Percentiles rank a stretch among this genome's conserved stretches.
phyloP scores from a whole-genome alignment of 306 rosid species.

The Nissolia schottii region DNA sequence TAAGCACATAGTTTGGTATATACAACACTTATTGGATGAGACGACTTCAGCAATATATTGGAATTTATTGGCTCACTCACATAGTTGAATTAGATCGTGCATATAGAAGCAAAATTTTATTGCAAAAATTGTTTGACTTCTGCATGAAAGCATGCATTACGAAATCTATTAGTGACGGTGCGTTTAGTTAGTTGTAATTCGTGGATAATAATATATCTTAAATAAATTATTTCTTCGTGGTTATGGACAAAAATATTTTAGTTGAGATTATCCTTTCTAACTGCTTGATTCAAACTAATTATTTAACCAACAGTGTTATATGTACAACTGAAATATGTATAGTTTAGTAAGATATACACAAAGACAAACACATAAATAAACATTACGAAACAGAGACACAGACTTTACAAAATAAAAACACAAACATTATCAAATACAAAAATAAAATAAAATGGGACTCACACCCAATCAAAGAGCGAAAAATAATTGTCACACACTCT shows the following conservation, averaged over 20 bases:
- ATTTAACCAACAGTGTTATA: too few relatives aligned
- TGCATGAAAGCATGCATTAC: conserved; percentile 1
- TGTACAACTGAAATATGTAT: too few relatives aligned
- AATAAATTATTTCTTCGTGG: conserved; percentile 1
- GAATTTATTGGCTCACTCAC: neutral
- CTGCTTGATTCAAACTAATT: too few relatives aligned
- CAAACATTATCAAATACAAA: too few relatives aligned
- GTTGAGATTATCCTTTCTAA: neutral
- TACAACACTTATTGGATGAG: conserved; percentile 5
- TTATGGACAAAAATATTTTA: neutral
- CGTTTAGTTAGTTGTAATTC: neutral
- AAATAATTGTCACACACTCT: too few relatives aligned
- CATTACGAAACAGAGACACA: too few relatives aligned
- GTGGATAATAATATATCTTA: neutral
- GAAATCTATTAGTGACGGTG: neutral
- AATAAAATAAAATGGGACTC: too few relatives aligned
- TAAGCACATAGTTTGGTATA: neutral
- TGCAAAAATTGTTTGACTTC: neutral
- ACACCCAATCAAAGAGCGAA: too few relatives aligned
- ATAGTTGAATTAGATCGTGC: neutral
- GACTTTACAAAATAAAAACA: too few relatives aligned
- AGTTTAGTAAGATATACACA: too few relatives aligned
- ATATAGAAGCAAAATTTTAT: neutral
- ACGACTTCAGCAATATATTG: neutral
- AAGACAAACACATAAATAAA: too few relatives aligned